Evolutionary conservation across 257 asterid genomes (phyloP), one percentile per base, ranked within the genome.

Genomic region (Scutellaria minor): DNA sequence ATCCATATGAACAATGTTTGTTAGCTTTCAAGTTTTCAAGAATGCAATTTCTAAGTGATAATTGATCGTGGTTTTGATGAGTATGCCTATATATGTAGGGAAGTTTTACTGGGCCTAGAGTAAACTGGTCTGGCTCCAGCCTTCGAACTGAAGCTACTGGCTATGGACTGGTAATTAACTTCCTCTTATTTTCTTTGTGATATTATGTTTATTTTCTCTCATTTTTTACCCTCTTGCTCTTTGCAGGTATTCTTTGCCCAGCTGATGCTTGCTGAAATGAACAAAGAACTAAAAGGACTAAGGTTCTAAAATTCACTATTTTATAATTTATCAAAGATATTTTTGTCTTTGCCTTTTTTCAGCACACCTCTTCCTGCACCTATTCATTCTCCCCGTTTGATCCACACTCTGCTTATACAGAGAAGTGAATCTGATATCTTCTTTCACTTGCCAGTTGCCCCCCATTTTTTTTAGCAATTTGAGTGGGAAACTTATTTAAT

Each of bases 61-160:
- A 55, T 58, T 45, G 35, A 56, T 56, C 27, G 14, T 14, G 44
- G 12, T 55, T 62, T 74, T 73, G 75, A 78, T 71, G 35, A 40
- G 27, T 62, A 20, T 57, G 22, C 76, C 68, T 76, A 68, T 68
- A 24, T 48, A 71, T 82, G 86, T 90, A 94, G 99, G 99, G 98
- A 81, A 94, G 95, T 83, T 94, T 94, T 84, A 87, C 97, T 59
- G 99, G 99, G 68, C 97, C 97, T 27, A 86, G 98, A 84, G 86
- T 94, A 41, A 94, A 92, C 80, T 94, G 99, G 99, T 87, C 98
- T 31, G 96, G 97, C 73, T 85, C 97, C 73, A 94, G 99, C 84
- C 90, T 94, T 62, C 90, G 98, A 68, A 94, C 99, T 58, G 99
- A 94, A 83, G 99, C 99, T 83, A 94, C 99, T 72, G 99, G 97